These are phyloP conservation scores for Boletales sp. DNA, from an alignment of 768 basidiomycete genomes.

Conservation along the genomic window DNA sequence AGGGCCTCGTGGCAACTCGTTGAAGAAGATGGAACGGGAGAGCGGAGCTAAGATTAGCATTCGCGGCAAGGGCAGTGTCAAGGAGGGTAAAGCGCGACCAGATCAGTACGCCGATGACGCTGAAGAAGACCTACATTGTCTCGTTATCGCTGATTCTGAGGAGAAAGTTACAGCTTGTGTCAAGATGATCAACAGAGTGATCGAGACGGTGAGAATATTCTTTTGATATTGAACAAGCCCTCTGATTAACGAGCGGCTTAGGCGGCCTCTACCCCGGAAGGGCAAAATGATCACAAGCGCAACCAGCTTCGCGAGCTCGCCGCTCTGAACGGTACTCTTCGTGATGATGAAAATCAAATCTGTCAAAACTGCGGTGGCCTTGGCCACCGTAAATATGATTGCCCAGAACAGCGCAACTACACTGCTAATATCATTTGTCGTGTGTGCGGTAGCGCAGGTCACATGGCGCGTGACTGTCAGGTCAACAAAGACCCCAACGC, in stretches of 20 bases:
- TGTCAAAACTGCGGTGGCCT: constrained; percentile 96
- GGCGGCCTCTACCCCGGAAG: constrained; percentile 99
- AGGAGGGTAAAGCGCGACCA: constrained; percentile 95
- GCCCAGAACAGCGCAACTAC: constrained; percentile 97
- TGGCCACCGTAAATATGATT: constrained; percentile 98
- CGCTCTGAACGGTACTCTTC: constrained; percentile 95
- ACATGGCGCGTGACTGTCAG: constrained; percentile 98
- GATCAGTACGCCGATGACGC: constrained; percentile 95
- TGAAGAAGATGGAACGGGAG: constrained; percentile 99
- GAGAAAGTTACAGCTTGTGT: constrained; percentile 92
- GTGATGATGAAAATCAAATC: constrained; percentile 99
- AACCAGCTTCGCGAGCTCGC: constrained; percentile 98
- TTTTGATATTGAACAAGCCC: not conserved
- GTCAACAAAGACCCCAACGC: constrained; percentile 89
- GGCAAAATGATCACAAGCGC: constrained; percentile 98
- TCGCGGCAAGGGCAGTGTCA: constrained; percentile 96
- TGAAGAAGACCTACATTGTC: constrained; percentile 98
- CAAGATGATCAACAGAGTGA: constrained; percentile 93
- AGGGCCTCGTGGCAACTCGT: constrained; percentile 95
- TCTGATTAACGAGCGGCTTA: constrained; percentile 28
- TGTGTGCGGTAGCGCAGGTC: constrained; percentile 95
- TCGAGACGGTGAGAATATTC: constrained; percentile 78
- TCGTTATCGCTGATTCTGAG: constrained; percentile 88
- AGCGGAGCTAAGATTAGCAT: constrained; percentile 99
- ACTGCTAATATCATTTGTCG: constrained; percentile 99